Evolutionary conservation across 1,284 basidiomycete species (phyloP).

Genomic region (Phylloporus sp.): DNA sequence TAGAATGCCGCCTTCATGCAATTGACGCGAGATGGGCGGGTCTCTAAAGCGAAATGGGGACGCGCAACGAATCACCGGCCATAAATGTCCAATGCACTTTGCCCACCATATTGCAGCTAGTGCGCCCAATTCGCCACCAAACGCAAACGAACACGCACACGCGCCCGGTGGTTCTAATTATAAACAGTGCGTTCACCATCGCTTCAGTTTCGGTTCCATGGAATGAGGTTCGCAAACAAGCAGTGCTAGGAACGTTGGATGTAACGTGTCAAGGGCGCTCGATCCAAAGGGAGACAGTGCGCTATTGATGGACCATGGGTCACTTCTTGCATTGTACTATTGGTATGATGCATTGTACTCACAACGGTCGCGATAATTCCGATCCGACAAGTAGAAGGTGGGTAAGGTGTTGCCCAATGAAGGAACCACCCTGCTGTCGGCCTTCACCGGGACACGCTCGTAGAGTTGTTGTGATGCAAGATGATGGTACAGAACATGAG

Average conservation of each 20-base stretch:
- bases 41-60: neutral
- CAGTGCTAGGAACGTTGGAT: neutral
- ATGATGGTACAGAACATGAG: neutral
- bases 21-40: neutral
- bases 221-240: neutral
- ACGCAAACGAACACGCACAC: too few relatives aligned
- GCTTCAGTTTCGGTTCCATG: neutral
- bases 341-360: neutral
- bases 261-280: neutral
- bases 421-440: neutral
- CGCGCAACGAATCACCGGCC: neutral
- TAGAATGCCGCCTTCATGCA: neutral
- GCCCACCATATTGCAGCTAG: neutral
- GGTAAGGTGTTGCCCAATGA: neutral
- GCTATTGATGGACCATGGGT: neutral
- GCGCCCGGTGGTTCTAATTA: neutral
- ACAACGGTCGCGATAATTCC: neutral
- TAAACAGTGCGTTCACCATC: neutral
- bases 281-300: neutral
- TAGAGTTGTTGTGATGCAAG: neutral
- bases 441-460: too few relatives aligned
- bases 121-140: neutral
- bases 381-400: neutral
- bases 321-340: neutral
- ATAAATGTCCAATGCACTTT: neutral